Evolutionary conservation across 345 rosid genomes (phyloP).

Genomic region (Populus ilicifolia): DNA sequence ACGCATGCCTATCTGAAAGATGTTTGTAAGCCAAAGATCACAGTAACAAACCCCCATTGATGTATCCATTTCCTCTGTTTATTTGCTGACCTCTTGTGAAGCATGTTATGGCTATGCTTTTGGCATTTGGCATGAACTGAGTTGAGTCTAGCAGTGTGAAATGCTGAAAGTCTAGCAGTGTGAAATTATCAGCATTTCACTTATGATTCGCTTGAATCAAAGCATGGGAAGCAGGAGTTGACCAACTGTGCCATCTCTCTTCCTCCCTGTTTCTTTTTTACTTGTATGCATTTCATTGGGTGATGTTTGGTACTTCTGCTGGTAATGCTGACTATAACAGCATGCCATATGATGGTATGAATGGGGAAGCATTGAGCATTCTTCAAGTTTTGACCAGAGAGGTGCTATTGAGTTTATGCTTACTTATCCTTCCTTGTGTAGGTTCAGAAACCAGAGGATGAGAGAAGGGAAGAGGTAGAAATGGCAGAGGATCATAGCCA

Average conservation of each 20-base stretch:
- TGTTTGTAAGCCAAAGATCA: not conserved
- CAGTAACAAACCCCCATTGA: not conserved
- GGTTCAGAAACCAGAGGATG: constrained; percentile 29
- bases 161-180: not conserved
- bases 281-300: not conserved
- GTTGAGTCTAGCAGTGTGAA: not conserved
- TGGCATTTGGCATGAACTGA: not conserved
- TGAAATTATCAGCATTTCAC: not conserved
- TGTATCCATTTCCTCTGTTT: not conserved
- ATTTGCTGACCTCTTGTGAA: not conserved
- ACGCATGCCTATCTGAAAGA: not conserved
- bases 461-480: constrained; percentile 29
- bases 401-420: constrained; percentile 9
- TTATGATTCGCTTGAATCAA: not conserved
- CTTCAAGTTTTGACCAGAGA: not conserved
- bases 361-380: not conserved
- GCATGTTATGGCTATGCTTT: not conserved
- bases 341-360: not conserved
- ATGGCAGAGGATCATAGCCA: constrained; percentile 29
- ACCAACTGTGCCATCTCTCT: not conserved
- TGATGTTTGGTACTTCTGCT: not conserved
- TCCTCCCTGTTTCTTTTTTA: not conserved
- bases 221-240: not conserved
- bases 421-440: constrained; percentile 17
- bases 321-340: not conserved